phyloP scores from a whole-genome alignment of 2,329 filamentous ascomycete species.

The Cercospora sp. region DNA sequence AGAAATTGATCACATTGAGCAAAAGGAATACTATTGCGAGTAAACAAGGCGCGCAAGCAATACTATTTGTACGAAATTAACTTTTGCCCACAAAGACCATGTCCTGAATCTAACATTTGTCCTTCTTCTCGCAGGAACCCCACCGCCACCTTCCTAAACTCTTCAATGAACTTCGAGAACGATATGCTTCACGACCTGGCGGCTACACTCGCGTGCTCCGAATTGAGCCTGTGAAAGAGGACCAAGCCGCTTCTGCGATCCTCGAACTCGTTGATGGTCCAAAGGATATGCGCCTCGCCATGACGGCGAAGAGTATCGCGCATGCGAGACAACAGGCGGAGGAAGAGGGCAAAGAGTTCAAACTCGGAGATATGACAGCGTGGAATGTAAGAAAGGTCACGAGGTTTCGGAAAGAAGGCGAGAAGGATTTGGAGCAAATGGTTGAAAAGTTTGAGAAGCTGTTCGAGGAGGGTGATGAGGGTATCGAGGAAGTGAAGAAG shows the following conservation, averaged over 20 bases:
- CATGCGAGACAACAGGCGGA: slow-evolving; percentile 39
- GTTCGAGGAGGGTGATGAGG: slow-evolving; percentile 36
- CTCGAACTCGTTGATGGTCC: slow-evolving; percentile 94
- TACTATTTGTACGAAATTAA: slow-evolving; percentile 65
- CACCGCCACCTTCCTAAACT: slow-evolving; percentile 68
- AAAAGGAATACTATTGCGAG: slow-evolving; percentile 90
- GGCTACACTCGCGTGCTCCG: slow-evolving; percentile 94
- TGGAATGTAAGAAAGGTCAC: slow-evolving; percentile 84
- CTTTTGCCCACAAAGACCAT: neutral
- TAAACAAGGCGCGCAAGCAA: slow-evolving; percentile 70
- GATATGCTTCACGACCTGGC: slow-evolving; percentile 77
- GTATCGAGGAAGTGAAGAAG: slow-evolving; percentile 38
- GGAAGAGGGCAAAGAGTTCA: slow-evolving; percentile 51
- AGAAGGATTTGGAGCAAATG: slow-evolving; percentile 65
- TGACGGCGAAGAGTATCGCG: slow-evolving; percentile 84
- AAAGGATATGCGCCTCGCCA: slow-evolving; percentile 88
- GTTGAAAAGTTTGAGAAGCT: slow-evolving; percentile 49
- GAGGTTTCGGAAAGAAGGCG: slow-evolving; percentile 66
- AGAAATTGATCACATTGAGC: slow-evolving; percentile 89
- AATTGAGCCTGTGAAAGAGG: slow-evolving; percentile 82
- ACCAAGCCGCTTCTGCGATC: slow-evolving; percentile 86
- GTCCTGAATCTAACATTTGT: neutral
- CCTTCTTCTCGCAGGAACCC: slow-evolving; percentile 10
- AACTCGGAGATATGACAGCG: slow-evolving; percentile 68
- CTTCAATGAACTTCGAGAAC: slow-evolving; percentile 76